Conservation (phyloP, 805 yeast genomes). For the Cyberlindnera maritima region DNA sequence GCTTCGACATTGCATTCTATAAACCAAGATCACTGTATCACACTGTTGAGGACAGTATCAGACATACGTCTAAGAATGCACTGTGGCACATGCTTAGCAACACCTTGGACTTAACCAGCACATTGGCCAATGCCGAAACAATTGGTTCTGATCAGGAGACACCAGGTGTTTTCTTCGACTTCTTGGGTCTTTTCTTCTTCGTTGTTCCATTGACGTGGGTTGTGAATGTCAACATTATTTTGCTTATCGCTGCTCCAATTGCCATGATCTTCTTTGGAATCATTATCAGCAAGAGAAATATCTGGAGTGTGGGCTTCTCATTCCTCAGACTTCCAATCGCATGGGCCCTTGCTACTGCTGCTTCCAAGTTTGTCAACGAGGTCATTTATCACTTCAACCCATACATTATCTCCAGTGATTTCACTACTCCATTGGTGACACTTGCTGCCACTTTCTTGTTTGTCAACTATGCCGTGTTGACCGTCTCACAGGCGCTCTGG, state of each 20-base stretch:
- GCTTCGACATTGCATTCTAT: conserved; percentile 87
- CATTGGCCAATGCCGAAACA: conserved; percentile 41
- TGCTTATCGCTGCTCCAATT: conserved; percentile 56
- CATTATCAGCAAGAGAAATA: conserved; percentile 44
- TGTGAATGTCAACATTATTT: conserved; percentile 47
- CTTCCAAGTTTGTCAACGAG: conserved; percentile 36
- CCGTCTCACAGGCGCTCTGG: conserved; percentile 31
- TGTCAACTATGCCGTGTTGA: conserved; percentile 54
- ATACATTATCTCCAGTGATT: conserved; percentile 48
- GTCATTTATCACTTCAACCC: conserved; percentile 45
- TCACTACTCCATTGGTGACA: conserved; percentile 47
- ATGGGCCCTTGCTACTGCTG: conserved; percentile 40
- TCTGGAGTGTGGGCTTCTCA: conserved; percentile 45
- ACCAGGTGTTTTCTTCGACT: conserved; percentile 62
- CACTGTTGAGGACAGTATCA: conserved; percentile 68
- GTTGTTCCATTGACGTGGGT: conserved; percentile 49
- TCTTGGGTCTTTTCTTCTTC: conserved; percentile 56
- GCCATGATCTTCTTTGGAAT: conserved; percentile 44
- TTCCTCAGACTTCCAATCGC: conserved; percentile 63
- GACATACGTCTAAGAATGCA: conserved; percentile 61
- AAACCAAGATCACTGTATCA: conserved; percentile 84
- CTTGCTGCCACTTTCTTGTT: conserved; percentile 47
- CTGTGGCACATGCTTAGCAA: conserved; percentile 83
- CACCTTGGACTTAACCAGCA: conserved; percentile 55
- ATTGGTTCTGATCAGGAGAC: conserved; percentile 31